phyloP scores from a whole-genome alignment of 768 basidiomycete species.

The Dioszegia crocea region DNA sequence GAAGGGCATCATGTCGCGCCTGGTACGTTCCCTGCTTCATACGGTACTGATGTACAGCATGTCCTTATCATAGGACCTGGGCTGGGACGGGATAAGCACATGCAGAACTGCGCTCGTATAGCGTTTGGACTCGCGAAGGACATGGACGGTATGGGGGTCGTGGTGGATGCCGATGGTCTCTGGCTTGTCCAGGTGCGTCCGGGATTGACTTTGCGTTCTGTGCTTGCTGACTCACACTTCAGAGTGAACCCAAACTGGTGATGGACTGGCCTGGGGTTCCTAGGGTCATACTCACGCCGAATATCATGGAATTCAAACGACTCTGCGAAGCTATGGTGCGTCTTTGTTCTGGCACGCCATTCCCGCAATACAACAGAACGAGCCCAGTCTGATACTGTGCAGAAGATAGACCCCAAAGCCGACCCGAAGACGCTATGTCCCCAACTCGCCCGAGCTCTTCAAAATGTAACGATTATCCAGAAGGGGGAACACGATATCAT shows the following conservation, averaged over 20 bases:
- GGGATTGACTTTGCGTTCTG: background rate
- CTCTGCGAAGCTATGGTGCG: conserved; percentile 68
- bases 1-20: conserved; percentile 67
- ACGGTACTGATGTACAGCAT: conserved; percentile 54
- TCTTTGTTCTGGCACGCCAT: background rate
- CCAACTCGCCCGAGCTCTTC: conserved; percentile 67
- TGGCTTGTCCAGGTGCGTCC: conserved; percentile 59
- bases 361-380: too few species aligned
- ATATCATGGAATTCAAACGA: conserved; percentile 85
- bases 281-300: conserved; percentile 85
- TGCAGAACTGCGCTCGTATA: conserved; percentile 74
- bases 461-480: conserved; percentile 82
- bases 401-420: conserved; percentile 49
- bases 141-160: conserved; percentile 72
- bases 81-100: conserved; percentile 82
- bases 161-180: conserved; percentile 90
- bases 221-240: conserved; percentile 25
- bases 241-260: conserved; percentile 68
- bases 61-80: conserved; percentile 92
- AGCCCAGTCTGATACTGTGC: background rate
- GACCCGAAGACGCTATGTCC: conserved; percentile 58
- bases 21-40: conserved; percentile 49
- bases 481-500: conserved; percentile 83
- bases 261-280: conserved; percentile 65
- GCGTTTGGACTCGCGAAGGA: conserved; percentile 70